Base-by-base conservation (phyloP, 345 rosid species). In the Populus tremula region DNA sequence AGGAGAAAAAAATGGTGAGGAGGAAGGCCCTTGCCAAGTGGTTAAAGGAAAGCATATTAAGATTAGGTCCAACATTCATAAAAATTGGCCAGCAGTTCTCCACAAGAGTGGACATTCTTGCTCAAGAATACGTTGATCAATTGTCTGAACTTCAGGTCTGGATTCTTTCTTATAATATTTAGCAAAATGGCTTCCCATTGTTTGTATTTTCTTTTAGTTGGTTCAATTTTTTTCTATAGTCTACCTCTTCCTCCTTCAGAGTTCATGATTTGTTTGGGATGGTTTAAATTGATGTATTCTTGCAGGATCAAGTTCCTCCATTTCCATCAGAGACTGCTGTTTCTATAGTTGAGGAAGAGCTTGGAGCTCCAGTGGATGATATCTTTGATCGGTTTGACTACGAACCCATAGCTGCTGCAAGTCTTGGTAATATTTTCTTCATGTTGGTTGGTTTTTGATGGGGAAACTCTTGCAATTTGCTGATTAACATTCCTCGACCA, bases 231-330 rank as follows among this genome's bases (percentile, higher is more conserved):
- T 67, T 35, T 23, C 68, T 43, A 54, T 12, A 10, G 21, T 14
- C 35, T 45, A 38, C 56, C 33, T 41, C 11, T 59, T 5, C 27
- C 31, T 69, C 45, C 35, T 49, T 21, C 27, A 53, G 66, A 53
- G 20, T 27, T 63, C 38, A 16, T 71, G 70, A 71, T 9, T 49
- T 8, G 17, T 70, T 50, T 61, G n/a, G 71, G 35, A 61, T 69
- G 71, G 31, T 25, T 50, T 74, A 29, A 82, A 71, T 75, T 66
- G 43, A 45, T 77, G 63, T 68, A 62, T 69, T 77, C 31, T 2
- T 84, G 67, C 83, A 96, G 99, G 99, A 96, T 90, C 98, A 96
- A 92, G 99, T 96, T 86, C 99, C 99, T 76, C 99, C 99, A 18
- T 96, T 96, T 78, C 88, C 99, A 76, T 96, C 99, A 23, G 94